phyloP scores from a whole-genome alignment of 1,284 basidiomycete species.

The Violaceomyces palustris region DNA sequence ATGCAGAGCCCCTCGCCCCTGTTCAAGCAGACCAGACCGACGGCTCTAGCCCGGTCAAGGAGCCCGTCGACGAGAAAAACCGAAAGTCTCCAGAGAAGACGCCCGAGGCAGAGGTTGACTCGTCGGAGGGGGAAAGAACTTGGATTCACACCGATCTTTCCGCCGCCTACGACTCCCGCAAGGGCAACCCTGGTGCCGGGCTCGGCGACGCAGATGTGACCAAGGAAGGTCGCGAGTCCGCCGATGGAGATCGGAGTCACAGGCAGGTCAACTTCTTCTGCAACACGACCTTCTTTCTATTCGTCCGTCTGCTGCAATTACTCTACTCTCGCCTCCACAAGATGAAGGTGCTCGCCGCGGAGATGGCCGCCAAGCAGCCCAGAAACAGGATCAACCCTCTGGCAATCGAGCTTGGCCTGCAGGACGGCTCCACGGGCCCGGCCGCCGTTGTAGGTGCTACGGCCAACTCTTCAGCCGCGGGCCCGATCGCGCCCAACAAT shows the following conservation, averaged over 20 bases:
- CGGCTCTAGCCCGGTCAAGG: too few relatives aligned
- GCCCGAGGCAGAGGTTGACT: too few relatives aligned
- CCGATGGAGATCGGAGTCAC: too few relatives aligned
- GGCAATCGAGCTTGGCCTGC: conserved; percentile 64
- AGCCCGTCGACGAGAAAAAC: too few relatives aligned
- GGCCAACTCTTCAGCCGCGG: conserved; percentile 19
- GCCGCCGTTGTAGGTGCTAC: conserved; percentile 47
- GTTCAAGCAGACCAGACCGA: too few relatives aligned
- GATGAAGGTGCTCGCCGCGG: conserved; percentile 66
- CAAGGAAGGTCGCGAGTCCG: conserved; percentile 11
- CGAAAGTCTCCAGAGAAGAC: too few relatives aligned
- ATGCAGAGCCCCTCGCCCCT: conserved; percentile 6
- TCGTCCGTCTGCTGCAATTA: conserved; percentile 73
- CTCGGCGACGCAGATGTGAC: conserved; percentile 18
- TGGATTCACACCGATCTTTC: conserved; percentile 56
- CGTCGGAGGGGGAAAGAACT: too few relatives aligned
- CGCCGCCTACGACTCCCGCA: conserved; percentile 34
- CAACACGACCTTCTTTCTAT: conserved; percentile 86
- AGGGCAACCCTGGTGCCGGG: too few relatives aligned
- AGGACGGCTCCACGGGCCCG: conserved; percentile 56
- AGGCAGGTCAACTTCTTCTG: conserved; percentile 68
- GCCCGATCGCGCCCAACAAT: conserved; percentile 25
- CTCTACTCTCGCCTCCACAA: conserved; percentile 76
- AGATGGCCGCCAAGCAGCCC: conserved; percentile 51
- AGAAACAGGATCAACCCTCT: conserved; percentile 58